These are phyloP conservation scores for Leccinum broughii DNA, from an alignment of 768 basidiomycete species.

Conservation along the genomic window DNA sequence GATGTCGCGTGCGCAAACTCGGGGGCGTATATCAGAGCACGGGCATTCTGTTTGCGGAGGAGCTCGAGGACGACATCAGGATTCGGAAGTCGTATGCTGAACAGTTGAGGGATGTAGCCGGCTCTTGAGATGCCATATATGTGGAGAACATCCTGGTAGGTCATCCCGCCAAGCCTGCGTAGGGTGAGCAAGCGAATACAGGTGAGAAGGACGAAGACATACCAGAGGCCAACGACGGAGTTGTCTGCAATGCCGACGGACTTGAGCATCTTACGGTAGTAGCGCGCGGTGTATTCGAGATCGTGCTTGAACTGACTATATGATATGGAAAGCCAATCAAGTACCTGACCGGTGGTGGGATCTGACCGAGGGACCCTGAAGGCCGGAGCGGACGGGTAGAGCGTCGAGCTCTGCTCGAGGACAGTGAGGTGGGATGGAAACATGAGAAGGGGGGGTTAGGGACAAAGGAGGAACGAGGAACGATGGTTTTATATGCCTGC, in stretches of 20 bases:
- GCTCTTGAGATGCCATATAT: constrained; percentile 76
- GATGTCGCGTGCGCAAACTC: constrained; percentile 48
- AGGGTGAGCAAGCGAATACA: constrained; percentile 11
- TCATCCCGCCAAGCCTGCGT: constrained; percentile 69
- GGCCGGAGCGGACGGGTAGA: constrained; percentile 49
- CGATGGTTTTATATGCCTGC: constrained; percentile 34
- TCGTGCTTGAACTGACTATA: constrained; percentile 65
- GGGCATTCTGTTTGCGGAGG: constrained; percentile 58
- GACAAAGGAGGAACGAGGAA: background rate
- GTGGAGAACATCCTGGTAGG: constrained; percentile 68
- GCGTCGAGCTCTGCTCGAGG: constrained; percentile 55
- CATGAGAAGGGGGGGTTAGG: constrained; percentile 22
- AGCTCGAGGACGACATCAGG: constrained; percentile 71
- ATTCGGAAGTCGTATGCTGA: constrained; percentile 76
- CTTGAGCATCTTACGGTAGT: constrained; percentile 58
- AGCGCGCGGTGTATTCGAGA: constrained; percentile 62
- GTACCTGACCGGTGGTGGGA: constrained; percentile 41
- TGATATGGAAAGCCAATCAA: constrained; percentile 60
- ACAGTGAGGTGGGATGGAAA: constrained; percentile 59
- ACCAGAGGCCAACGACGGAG: constrained; percentile 77
- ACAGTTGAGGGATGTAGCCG: constrained; percentile 75
- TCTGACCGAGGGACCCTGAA: constrained; percentile 61
- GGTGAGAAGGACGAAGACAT: constrained; percentile 25
- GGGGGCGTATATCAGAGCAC: constrained; percentile 64
- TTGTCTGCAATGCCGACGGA: constrained; percentile 46